These are phyloP conservation scores for Cerioporus squamosus DNA, from an alignment of 1,284 basidiomycete genomes.

Conservation along the genomic window DNA sequence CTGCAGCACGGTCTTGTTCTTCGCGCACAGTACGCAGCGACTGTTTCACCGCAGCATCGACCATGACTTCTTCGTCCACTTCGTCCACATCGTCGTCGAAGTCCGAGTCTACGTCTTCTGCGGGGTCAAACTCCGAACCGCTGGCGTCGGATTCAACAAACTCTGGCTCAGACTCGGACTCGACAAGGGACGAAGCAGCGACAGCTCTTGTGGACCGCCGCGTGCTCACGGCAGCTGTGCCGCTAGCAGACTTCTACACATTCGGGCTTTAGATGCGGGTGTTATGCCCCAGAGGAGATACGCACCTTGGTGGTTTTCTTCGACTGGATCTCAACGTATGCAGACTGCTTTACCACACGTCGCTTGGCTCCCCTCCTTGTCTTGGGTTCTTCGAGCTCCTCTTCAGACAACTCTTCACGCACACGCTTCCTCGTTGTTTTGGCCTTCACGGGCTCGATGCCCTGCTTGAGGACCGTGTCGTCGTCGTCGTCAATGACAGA, in stretches of 20 bases:
- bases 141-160: constrained; percentile 56
- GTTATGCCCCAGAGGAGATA: too few species aligned
- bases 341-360: constrained; percentile 42
- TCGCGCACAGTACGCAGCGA: constrained; percentile 50
- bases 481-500: constrained; percentile 41
- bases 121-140: constrained; percentile 59
- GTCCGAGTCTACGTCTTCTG: constrained; percentile 24
- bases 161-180: constrained; percentile 43
- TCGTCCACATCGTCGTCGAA: constrained; percentile 20
- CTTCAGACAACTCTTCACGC: constrained; percentile 31
- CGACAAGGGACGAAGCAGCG: background rate
- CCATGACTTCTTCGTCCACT: constrained; percentile 61
- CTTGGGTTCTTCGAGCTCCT: constrained; percentile 21
- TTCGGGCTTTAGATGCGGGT: constrained; percentile 1
- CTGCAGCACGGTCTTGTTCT: constrained; percentile 35
- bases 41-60: constrained; percentile 57
- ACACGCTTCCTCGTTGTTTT: constrained; percentile 34
- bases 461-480: constrained; percentile 18
- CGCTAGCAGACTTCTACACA: background rate
- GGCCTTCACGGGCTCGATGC: constrained; percentile 16
- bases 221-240: background rate
- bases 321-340: constrained; percentile 50
- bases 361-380: constrained; percentile 44
- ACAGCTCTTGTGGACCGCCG: constrained; percentile 8
- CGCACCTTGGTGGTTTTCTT: constrained; percentile 37